Evolutionary conservation across 768 basidiomycete genomes (phyloP).

Genomic region (Arthromyces matolae): DNA sequence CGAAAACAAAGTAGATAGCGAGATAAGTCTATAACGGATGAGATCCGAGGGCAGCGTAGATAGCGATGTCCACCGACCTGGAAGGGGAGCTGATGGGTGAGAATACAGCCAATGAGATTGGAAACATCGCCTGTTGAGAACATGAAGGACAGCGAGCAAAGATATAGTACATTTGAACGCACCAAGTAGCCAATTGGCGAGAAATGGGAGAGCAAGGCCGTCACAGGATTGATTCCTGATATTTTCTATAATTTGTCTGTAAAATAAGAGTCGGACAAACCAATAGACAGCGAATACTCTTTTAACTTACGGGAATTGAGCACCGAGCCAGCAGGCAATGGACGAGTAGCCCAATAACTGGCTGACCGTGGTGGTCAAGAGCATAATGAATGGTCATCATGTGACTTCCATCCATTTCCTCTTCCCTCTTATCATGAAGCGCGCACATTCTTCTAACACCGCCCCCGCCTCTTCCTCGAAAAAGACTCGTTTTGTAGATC

Average conservation of each 20-base stretch:
- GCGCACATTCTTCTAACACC: constrained; percentile 25
- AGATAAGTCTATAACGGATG: constrained; percentile 68
- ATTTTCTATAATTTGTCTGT: constrained; percentile 84
- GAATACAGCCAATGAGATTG: constrained; percentile 85
- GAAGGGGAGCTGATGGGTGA: constrained; percentile 93
- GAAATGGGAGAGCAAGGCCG: constrained; percentile 88
- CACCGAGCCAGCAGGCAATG: constrained; percentile 78
- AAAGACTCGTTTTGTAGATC: constrained; percentile 78
- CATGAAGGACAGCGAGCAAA: not conserved
- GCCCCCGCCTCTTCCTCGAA: constrained; percentile 37
- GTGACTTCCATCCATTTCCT: not conserved
- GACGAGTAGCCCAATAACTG: constrained; percentile 67
- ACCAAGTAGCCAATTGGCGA: constrained; percentile 93
- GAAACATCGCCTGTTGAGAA: constrained; percentile 73
- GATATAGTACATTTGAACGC: constrained; percentile 24
- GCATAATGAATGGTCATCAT: constrained; percentile 18
- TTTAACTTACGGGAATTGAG: constrained; percentile 89
- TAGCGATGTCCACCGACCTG: constrained; percentile 53
- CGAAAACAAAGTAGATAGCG: constrained; percentile 83
- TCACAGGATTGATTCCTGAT: constrained; percentile 72
- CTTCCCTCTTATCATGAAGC: constrained; percentile 30
- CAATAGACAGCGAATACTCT: too few relatives aligned
- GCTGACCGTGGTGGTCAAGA: constrained; percentile 40
- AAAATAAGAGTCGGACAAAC: not conserved
- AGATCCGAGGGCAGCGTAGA: constrained; percentile 7